Evolutionary conservation across 305 asterid species (phyloP), one percentile per base, ranked within the genome.

Genomic region (Fraxinus sp.): DNA sequence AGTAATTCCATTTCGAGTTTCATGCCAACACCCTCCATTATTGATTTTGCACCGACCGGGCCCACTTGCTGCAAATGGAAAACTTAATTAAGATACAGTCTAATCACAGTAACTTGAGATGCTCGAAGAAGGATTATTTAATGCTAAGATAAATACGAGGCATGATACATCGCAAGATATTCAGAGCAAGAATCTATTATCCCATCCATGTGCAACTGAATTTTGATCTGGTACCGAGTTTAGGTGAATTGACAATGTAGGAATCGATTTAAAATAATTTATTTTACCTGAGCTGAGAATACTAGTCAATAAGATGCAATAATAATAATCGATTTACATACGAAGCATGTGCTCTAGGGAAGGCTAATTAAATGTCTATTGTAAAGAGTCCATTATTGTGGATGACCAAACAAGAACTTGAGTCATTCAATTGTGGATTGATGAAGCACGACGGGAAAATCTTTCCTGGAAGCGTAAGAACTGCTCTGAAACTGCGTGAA

Each of bases 1-100:
- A 79, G 92, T 80, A 41, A 79, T 89, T 64, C 98, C 98, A 73
- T 92, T 86, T 86, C 73, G 87, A 37, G 85, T 89, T 28, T 88
- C 97, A 85, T 93, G 94, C 98, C 99, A 94, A 88, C 98, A 97
- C 82, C 98, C 99, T 83, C 99, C 99, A 77, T 96, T 86, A 73
- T 90, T 89, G 78, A 97, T 89, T 86, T 90, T 92, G 92, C 99
- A 94, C 82, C 97, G 89, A 79, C 97, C 98, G 13, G 93, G 98
- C 44, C 99, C 98, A 86, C 95, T 96, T 82, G 99, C 98, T 96
- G 93, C 85, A 83, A 80, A 84, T 13, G 66, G 82, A 86, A 80
- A 83, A 76, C 72, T 33, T n/a, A 77, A 75, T 70, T 76, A 70
- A 83, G 66, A 84, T 41, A 81, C 66, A 57, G 66, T 39, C 74